Evolutionary conservation across 305 asterid genomes (phyloP), one percentile per base, ranked within the genome.

Genomic region (Ajuga reptans): DNA sequence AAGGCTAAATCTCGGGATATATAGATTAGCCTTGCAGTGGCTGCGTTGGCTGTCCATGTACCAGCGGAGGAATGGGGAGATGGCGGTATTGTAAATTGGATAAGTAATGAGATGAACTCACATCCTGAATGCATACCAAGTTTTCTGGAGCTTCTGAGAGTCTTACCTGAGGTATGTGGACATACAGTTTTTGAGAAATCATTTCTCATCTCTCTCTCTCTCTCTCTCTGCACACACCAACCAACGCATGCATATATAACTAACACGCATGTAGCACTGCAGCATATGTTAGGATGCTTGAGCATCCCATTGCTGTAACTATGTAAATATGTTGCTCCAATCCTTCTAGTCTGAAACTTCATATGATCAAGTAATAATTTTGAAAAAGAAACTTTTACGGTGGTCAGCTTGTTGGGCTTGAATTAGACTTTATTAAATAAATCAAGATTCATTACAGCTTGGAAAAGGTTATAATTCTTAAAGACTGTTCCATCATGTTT

Each of bases 1-100:
- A 72, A 75, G 77, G 78, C 89, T 85, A 82, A 86, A 80, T 82
- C 72, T 77, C 59, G 76, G 73, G 65, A 62, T 73, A 53, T 88
- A 81, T 86, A 94, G 97, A 94, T 94, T 86, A 91, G 99, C 69
- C 96, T 94, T 80, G 99, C 99, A 70, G 96, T 94, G 78, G 99
- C 98, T 78, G 97, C 98, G 77, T 85, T 94, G 82, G 96, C 98
- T 75, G 90, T 89, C 76, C 99, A 94, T 77, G 97, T 89, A 61
- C 88, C 97, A 65, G 90, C 90, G 33, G 90, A 86, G 72, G 93
- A 89, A 50, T 94, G 97, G 99, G 98, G 98, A 71, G 92, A 88
- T 82, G 95, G 96, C 69, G 96, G 99, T 73, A 84, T 94, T 74
- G 78, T 91, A 49, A 85, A 80, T 67, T 94, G 99, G 99, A 80